Conservation (phyloP, 257 asterid species). For the Fraxinus excelsior region DNA sequence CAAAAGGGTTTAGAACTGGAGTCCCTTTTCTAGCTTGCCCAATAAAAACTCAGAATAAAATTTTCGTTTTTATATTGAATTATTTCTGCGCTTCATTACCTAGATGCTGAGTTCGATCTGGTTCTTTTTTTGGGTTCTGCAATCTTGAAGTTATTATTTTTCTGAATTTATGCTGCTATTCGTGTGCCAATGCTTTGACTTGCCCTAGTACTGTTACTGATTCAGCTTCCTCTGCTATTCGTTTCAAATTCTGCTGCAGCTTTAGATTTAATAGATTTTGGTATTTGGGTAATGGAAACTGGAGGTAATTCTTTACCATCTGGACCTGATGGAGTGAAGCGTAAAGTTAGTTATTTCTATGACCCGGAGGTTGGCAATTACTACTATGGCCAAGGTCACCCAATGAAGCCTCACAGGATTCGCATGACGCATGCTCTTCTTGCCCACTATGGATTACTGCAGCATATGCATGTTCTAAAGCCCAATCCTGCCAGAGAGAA, state of each 20-base stretch:
- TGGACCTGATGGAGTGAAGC: conserved; percentile 64
- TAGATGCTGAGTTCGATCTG: too few relatives aligned
- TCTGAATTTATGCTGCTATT: too few relatives aligned
- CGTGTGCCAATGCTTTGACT: neutral
- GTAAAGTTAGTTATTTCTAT: conserved; percentile 63
- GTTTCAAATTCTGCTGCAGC: conserved; percentile 1
- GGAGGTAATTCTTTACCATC: conserved; percentile 58
- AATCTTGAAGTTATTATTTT: too few relatives aligned
- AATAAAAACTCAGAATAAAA: too few relatives aligned
- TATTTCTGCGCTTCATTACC: too few relatives aligned
- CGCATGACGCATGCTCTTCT: conserved; percentile 69
- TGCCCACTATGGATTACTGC: conserved; percentile 61
- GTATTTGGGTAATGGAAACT: conserved; percentile 34
- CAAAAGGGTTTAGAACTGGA: too few relatives aligned
- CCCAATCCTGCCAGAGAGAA: conserved; percentile 67
- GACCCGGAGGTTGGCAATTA: conserved; percentile 68
- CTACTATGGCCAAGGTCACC: conserved; percentile 68
- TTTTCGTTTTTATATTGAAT: too few relatives aligned
- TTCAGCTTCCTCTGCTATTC: conserved; percentile 15
- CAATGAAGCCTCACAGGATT: conserved; percentile 69
- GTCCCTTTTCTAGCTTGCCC: too few relatives aligned
- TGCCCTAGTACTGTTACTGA: conserved; percentile 17
- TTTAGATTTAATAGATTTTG: neutral
- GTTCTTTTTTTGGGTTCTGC: too few relatives aligned
- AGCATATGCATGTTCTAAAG: conserved; percentile 64